These are phyloP conservation scores for Russula brevipes DNA, from an alignment of 768 basidiomycete species.

Conservation along the genomic window DNA sequence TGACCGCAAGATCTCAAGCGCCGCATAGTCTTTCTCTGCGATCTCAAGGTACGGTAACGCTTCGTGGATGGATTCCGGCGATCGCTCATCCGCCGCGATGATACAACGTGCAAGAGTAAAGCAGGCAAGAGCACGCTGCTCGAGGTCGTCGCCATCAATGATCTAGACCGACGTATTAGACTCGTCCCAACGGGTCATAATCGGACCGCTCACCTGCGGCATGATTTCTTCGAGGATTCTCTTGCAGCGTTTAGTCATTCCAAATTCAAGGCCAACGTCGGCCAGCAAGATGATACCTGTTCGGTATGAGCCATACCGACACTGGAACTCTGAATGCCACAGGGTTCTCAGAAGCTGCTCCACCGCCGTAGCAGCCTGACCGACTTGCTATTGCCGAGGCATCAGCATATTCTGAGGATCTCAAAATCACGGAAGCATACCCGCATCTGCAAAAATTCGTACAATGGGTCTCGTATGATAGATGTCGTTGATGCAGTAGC, in stretches of 20 bases:
- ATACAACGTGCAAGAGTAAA: conserved; percentile 72
- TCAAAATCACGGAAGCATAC: conserved; percentile 28
- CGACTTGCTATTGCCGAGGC: conserved; percentile 44
- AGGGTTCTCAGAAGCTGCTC: conserved; percentile 65
- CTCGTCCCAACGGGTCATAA: not conserved
- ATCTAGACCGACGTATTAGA: conserved; percentile 39
- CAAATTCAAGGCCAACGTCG: conserved; percentile 72
- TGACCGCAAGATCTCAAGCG: conserved; percentile 54
- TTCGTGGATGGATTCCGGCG: conserved; percentile 41
- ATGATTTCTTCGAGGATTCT: conserved; percentile 71
- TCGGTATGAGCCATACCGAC: conserved; percentile 61
- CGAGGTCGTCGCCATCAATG: conserved; percentile 64
- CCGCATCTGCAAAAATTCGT: conserved; percentile 40
- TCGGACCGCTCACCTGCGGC: conserved; percentile 55
- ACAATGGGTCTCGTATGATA: conserved; percentile 39
- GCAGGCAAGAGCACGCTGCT: conserved; percentile 70
- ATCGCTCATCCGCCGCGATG: conserved; percentile 47
- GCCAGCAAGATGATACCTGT: conserved; percentile 68
- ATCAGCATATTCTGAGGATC: conserved; percentile 1
- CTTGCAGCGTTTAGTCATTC: conserved; percentile 60
- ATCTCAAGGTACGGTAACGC: conserved; percentile 56
- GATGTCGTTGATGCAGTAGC: conserved; percentile 32
- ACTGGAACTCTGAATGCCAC: conserved; percentile 78
- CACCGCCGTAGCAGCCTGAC: conserved; percentile 57
- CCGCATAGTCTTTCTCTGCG: conserved; percentile 62